phyloP scores from a whole-genome alignment of 805 yeast genomes.

The Lipomyces spencermartinsiae region DNA sequence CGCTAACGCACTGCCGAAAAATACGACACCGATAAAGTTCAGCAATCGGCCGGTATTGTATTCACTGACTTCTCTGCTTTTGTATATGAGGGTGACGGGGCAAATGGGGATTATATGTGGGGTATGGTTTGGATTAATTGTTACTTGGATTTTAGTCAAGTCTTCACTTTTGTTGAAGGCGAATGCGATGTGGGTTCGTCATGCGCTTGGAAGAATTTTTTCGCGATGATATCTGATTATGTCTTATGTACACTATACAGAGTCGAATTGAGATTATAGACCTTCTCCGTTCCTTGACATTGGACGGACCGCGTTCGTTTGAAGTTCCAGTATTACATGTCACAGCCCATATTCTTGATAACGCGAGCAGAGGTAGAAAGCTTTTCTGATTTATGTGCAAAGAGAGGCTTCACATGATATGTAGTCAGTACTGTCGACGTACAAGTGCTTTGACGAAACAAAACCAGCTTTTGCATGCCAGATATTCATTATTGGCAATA shows the following conservation, averaged over 20 bases:
- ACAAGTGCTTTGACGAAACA: no score
- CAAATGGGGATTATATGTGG: slow-evolving; percentile 6
- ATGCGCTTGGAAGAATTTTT: slow-evolving; percentile 2
- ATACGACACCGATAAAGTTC: not conserved
- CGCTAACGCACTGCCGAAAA: not conserved
- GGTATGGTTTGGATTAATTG: slow-evolving; percentile 5
- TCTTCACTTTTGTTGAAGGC: slow-evolving; percentile 5
- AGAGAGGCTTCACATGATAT: no score
- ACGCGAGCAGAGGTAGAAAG: no score
- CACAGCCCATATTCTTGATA: not conserved
- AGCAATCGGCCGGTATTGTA: not conserved
- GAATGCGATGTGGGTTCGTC: slow-evolving; percentile 4
- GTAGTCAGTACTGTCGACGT: no score
- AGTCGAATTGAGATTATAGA: slow-evolving; percentile 4
- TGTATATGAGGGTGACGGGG: slow-evolving; percentile 4
- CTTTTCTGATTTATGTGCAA: no score
- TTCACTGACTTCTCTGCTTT: not conserved
- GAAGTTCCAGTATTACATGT: not conserved
- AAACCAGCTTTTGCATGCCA: no score
- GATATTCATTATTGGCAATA: no score
- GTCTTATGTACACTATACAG: not conserved
- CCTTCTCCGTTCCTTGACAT: not conserved
- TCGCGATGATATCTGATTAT: slow-evolving; percentile 6
- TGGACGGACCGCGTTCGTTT: not conserved
- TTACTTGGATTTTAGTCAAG: slow-evolving; percentile 6